A percentile compares a stretch with the other conserved stretches of the same genome.
phyloP scores from a whole-genome alignment of 1,284 basidiomycete genomes.

The Limonomyces culmigenus region DNA sequence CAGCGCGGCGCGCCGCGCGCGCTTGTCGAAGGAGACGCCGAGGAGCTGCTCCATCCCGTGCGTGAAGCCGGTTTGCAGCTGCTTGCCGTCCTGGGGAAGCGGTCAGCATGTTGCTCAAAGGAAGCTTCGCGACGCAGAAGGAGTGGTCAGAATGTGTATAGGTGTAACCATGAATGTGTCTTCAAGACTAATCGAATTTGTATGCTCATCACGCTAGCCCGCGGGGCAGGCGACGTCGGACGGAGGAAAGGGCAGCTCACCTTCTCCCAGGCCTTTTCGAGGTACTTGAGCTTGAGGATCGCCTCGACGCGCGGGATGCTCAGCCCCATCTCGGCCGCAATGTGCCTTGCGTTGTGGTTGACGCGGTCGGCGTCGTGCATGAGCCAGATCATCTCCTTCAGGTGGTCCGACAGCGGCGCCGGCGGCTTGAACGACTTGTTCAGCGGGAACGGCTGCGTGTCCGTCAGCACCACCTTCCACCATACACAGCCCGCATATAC shows the following conservation, averaged over 20 bases:
- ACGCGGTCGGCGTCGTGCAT: neutral
- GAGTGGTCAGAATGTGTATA: neutral
- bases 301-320: neutral
- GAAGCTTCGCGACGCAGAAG: neutral
- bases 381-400: neutral
- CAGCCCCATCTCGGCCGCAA: neutral
- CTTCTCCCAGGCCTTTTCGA: neutral
- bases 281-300: neutral
- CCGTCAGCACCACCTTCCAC: too few relatives aligned
- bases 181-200: neutral
- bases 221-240: too few relatives aligned
- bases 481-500: too few relatives aligned
- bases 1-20: too few relatives aligned
- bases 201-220: too few relatives aligned
- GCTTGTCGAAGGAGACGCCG: neutral
- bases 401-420: neutral
- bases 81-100: neutral
- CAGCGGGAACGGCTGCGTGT: neutral
- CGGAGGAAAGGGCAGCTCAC: too few relatives aligned
- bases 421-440: neutral
- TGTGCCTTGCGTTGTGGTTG: neutral
- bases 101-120: neutral
- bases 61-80: neutral
- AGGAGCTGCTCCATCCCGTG: neutral
- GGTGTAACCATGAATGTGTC: neutral